A percentile compares a stretch with the other conserved stretches of the same genome.
These are phyloP conservation scores for Metschnikowia peoriensis DNA, from an alignment of 805 yeast species.

Conservation along the genomic window DNA sequence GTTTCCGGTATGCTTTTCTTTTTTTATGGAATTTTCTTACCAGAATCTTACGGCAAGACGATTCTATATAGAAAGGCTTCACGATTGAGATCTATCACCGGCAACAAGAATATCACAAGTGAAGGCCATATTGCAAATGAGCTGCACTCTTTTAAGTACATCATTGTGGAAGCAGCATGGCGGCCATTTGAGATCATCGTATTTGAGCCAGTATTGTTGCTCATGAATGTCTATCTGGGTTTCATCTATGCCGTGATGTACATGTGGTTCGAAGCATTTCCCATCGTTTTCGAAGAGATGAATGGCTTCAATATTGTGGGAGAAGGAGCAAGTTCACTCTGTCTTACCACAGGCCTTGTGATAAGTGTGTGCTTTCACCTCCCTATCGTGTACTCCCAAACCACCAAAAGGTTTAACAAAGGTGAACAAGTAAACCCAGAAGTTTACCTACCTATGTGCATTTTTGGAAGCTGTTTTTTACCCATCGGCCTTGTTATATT, in stretches of 20 bases:
- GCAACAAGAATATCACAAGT: constrained; percentile 13
- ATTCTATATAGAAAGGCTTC: constrained; percentile 15
- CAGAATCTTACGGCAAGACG: constrained; percentile 16
- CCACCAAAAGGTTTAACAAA: constrained; percentile 2
- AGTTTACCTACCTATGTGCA: constrained; percentile 11
- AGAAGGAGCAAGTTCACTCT: constrained; percentile 10
- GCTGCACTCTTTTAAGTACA: constrained; percentile 2
- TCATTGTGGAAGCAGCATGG: constrained; percentile 10
- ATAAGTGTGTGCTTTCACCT: constrained; percentile 7
- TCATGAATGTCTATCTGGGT: constrained; percentile 15
- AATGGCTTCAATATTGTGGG: constrained; percentile 9
- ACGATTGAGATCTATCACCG: constrained; percentile 13
- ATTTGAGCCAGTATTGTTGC: constrained; percentile 15
- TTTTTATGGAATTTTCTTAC: constrained; percentile 10
- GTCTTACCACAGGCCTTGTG: constrained; percentile 10
- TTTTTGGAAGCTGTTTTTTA: constrained; percentile 10
- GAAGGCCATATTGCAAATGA: constrained; percentile 14
- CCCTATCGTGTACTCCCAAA: constrained; percentile 6
- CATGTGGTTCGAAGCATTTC: constrained; percentile 17
- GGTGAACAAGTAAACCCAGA: constrained; percentile 8
- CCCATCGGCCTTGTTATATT: constrained; percentile 13
- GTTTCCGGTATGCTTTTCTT: constrained; percentile 10
- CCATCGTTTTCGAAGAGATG: constrained; percentile 13
- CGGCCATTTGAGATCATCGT: constrained; percentile 14
- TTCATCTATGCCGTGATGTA: constrained; percentile 14